Evolutionary conservation across 2,329 filamentous ascomycete genomes (phyloP), one percentile per base, ranked within the genome.

Genomic region (Eutypella sp.): DNA sequence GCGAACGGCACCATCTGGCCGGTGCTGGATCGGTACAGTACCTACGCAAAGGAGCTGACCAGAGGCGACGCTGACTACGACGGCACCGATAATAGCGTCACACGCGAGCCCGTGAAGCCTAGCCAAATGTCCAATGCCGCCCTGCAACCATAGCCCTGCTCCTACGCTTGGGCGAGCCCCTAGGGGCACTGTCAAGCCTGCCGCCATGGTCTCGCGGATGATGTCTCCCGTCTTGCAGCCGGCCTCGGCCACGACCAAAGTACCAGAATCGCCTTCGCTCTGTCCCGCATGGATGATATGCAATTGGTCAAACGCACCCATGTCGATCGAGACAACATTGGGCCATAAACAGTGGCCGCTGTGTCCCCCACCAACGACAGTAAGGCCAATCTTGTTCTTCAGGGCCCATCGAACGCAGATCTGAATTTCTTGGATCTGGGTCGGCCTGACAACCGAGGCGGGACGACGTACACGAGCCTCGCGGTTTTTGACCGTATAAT

Each of bases 111-210:
- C 80, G 50, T 80, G 61, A 8, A 69, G 45, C 47, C 80, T 68
- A 29, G 74, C 56, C n/a, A 82, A 64, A 51, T 83, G 79, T 2
- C 81, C 80, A 41, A 85, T 80, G 43, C 81, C 81, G 34, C 82
- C 82, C 66, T 85, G 80, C 40, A 85, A 66, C 78, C 79, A 84
- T 13, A 81, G 53, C 0, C 82, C 82, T 0, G 78, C 73, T 3
- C 82, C 81, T 22, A 85, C 79, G 51, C 79, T 84, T 50, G 81
- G 81, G 5, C 81, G 76, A 22, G 78, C 58, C 2, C 81, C 82
- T 3, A 85, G 58, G 0, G 81, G 80, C 2, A 85, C 73, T 45
- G 74, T 77, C 44, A 84, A 1, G 2, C 73, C 76, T 0, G 51
- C 65, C 2, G 47, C 61, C 67, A 74, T 73, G 31, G 75, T 55